These are phyloP conservation scores for Jaltomata sinuosa DNA, from an alignment of 257 asterid species.

Conservation along the genomic window DNA sequence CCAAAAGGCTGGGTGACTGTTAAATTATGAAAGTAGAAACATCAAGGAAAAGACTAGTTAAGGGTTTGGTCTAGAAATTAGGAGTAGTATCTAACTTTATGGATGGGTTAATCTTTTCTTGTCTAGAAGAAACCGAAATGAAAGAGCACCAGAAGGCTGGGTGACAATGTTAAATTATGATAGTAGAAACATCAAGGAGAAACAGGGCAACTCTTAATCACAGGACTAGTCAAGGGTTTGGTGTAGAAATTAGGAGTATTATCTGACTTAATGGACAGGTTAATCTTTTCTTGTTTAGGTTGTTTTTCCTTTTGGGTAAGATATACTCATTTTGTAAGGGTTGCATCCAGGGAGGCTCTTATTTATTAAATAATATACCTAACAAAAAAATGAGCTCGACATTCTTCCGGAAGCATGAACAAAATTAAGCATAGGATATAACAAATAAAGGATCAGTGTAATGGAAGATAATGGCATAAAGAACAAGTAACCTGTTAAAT, in stretches of 20 bases:
- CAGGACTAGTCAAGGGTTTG: not conserved
- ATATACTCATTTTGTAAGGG: not conserved
- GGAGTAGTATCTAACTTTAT: not conserved
- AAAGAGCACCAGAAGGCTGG: not conserved
- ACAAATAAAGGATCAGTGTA: not conserved
- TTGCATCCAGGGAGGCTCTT: not conserved
- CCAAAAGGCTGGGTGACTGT: not conserved
- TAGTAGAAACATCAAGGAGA: not conserved
- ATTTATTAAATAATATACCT: not conserved
- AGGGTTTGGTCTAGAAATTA: not conserved
- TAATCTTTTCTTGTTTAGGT: not conserved
- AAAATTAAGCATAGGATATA: not conserved
- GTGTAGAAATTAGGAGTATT: not conserved
- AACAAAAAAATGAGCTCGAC: not conserved
- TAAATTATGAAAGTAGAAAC: not conserved
- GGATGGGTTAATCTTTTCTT: not conserved
- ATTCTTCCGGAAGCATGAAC: not conserved
- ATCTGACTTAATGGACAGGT: not conserved
- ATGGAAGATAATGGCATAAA: not conserved
- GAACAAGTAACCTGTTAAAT: not conserved
- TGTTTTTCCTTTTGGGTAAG: not conserved
- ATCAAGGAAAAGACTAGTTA: not conserved
- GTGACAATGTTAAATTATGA: not conserved
- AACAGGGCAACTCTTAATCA: not conserved
- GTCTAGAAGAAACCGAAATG: not conserved